Conservation (phyloP, 371 early-diverging fungal species). For the Rhizomucor miehei region DNA sequence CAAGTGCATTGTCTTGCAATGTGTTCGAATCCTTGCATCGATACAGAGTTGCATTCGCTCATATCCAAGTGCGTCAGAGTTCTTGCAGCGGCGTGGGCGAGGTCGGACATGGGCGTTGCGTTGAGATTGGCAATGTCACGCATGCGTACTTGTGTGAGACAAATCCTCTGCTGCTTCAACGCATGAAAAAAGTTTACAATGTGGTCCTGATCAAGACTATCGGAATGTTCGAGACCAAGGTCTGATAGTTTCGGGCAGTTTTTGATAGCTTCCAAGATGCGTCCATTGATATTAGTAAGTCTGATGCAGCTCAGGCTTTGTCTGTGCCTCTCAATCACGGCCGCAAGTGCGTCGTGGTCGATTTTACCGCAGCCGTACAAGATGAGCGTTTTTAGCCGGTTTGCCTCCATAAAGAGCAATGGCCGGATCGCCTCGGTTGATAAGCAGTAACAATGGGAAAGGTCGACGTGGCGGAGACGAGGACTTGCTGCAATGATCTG, state of each 20-base stretch:
- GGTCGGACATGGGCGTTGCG: conserved; percentile 19
- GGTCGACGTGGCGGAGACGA: conserved; percentile 28
- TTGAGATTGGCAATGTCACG: conserved; percentile 38
- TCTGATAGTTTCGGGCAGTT: conserved; percentile 20
- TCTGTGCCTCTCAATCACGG: conserved; percentile 30
- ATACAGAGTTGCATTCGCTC: conserved; percentile 35
- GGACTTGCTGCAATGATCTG: conserved; percentile 25
- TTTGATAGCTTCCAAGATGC: conserved; percentile 29
- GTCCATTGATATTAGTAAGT: conserved; percentile 38
- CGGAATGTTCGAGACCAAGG: conserved; percentile 39
- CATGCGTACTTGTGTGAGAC: conserved; percentile 25
- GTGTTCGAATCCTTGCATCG: conserved; percentile 20
- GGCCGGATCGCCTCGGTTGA: conserved; percentile 41
- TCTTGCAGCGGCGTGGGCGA: conserved; percentile 15
- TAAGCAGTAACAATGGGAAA: conserved; percentile 44
- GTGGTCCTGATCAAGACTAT: conserved; percentile 19
- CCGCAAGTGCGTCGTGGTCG: conserved; percentile 21
- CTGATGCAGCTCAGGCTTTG: conserved; percentile 25
- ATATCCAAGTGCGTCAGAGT: conserved; percentile 33
- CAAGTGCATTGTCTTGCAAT: conserved; percentile 24
- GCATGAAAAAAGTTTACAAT: conserved; percentile 19
- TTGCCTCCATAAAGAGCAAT: conserved; percentile 18
- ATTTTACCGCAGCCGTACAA: conserved; percentile 44
- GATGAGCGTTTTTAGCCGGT: conserved; percentile 25
- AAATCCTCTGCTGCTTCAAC: background rate